phyloP scores from a whole-genome alignment of 116 monocot genomes.

The Iris pallida region DNA sequence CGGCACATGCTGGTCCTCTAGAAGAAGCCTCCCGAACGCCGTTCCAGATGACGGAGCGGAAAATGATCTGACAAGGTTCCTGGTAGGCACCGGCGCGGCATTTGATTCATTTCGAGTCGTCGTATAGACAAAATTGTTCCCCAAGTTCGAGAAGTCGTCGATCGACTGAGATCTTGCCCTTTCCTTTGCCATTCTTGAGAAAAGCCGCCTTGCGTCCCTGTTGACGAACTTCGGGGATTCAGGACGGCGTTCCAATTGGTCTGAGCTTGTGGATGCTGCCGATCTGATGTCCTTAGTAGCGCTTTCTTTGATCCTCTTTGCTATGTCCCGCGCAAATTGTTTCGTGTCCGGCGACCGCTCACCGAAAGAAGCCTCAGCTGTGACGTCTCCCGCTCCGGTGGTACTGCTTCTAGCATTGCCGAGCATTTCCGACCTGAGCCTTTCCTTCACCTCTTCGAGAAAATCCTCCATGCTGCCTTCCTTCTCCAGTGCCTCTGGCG shows the following conservation, averaged over 20 bases:
- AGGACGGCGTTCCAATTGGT: constrained; percentile 17
- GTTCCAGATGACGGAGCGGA: constrained; percentile 71
- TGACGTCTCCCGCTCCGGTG: not conserved
- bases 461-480: constrained; percentile 55
- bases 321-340: constrained; percentile 44
- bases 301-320: constrained; percentile 43
- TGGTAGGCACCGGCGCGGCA: constrained; percentile 28
- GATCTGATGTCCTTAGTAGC: constrained; percentile 47
- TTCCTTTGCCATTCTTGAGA: constrained; percentile 24
- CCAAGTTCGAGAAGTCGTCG: constrained; percentile 27
- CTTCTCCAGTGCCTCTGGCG: constrained; percentile 31
- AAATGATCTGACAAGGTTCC: constrained; percentile 66
- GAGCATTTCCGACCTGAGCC: constrained; percentile 54
- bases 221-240: constrained; percentile 33
- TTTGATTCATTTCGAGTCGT: not conserved
- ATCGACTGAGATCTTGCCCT: constrained; percentile 22
- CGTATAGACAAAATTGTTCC: constrained; percentile 12
- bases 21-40: constrained; percentile 50
- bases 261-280: not conserved
- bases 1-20: constrained; percentile 40
- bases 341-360: constrained; percentile 34
- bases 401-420: constrained; percentile 27
- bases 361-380: constrained; percentile 9
- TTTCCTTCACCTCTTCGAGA: constrained; percentile 82
- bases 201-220: constrained; percentile 35